Base-by-base conservation (phyloP, 345 rosid genomes). In the Boechera retrofracta region DNA sequence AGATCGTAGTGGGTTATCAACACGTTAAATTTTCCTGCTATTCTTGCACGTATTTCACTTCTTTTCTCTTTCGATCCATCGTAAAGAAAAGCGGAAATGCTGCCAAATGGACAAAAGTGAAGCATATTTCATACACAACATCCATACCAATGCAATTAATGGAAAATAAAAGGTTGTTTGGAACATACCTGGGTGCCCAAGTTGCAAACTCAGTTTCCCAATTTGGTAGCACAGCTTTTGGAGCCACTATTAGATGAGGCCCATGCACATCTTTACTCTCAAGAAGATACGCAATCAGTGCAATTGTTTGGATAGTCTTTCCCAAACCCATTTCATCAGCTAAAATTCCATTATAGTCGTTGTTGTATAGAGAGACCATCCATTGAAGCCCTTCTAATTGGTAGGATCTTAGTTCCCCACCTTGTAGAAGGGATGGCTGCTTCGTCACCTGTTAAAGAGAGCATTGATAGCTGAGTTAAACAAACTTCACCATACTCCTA, bases 261-360 rank as follows among this genome's bases (percentile, higher is more conserved):
- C 99, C 98, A 59, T 69, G 62, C 8, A 92, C 90, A 68, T 85
- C 83, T 79, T 92, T 95, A 80, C 82, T 89, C 85, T 95, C 93
- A 81, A 91, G 76, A 69, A 95, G 91, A 84, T 95, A 89, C 3
- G 98, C 97, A 74, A 95, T 82, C 77, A 92, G 79, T 7, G 99
- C 85, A 54, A 95, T 95, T 39, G 99, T 92, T 81, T 95, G 99
- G 72, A 95, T 95, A 60, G 99, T 92, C 79, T 95, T 95, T 35
- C 99, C 99, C 82, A 95, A 76, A 44, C 99, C 99, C 99, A 95
- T 95, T 85, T 95, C 99, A 83, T 95, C 99, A 48, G 99, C 99
- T 85, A 95, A 87, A 80, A 95, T 92, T 56, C 99, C 99, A 80
- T 95, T 95, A 44, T 92, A 87, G 81, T 91, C 89, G 86, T 95